phyloP scores from a whole-genome alignment of 2,329 filamentous ascomycete species.

The Tolypocladium amazonense region DNA sequence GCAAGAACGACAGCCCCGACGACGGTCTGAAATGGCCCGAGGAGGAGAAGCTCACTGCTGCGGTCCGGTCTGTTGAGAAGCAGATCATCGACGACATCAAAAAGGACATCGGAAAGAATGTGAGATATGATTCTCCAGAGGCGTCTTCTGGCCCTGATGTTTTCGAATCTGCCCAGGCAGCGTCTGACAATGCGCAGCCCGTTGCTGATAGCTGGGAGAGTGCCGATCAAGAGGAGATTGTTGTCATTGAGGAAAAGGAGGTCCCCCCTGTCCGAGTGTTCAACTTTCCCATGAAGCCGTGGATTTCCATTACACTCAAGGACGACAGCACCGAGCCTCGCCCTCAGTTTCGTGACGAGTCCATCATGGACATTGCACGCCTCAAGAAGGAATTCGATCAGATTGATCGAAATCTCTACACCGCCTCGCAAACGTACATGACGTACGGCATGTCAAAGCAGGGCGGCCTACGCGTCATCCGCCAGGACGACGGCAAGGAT shows the following conservation, averaged over 20 bases:
- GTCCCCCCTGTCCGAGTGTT: conserved; percentile 65
- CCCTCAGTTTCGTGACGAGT: conserved; percentile 62
- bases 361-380: conserved; percentile 84
- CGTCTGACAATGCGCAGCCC: conserved; percentile 45
- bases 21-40: not conserved
- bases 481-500: conserved; percentile 86
- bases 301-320: conserved; percentile 76
- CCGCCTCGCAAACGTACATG: conserved; percentile 84
- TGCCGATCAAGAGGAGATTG: conserved; percentile 61
- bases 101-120: conserved; percentile 42
- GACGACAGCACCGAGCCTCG: conserved; percentile 43
- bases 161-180: conserved; percentile 35
- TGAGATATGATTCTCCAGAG: conserved; percentile 29
- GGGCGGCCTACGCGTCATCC: conserved; percentile 83
- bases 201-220: conserved; percentile 89
- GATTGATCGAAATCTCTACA: conserved; percentile 85
- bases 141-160: conserved; percentile 31
- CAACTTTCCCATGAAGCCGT: conserved; percentile 95
- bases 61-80: conserved; percentile 7
- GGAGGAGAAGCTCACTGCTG: not conserved
- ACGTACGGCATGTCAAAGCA: conserved; percentile 90
- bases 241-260: conserved; percentile 55
- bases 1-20: not conserved
- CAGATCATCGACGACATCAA: conserved; percentile 25
- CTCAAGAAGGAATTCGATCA: conserved; percentile 98